Evolutionary conservation across 768 basidiomycete genomes (phyloP).

Genomic region (Amanita rubescens): DNA sequence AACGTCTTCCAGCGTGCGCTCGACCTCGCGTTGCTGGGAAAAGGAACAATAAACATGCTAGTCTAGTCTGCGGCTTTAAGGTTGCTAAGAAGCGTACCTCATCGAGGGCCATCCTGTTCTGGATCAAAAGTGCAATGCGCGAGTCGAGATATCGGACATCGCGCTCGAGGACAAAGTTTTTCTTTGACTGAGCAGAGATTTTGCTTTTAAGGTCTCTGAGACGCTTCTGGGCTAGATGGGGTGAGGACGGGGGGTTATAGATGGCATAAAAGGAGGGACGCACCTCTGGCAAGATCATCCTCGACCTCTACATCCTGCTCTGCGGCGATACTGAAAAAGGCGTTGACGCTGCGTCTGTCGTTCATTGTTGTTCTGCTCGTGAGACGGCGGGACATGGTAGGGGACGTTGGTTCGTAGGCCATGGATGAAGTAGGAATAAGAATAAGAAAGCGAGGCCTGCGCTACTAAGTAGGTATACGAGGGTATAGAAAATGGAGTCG

Average conservation of each 20-base stretch:
- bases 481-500: not conserved
- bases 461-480: conserved; percentile 23
- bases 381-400: conserved; percentile 60
- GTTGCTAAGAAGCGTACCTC: conserved; percentile 50
- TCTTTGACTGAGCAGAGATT: conserved; percentile 98
- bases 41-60: conserved; percentile 9
- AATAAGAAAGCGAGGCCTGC: conserved; percentile 34
- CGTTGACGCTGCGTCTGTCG: conserved; percentile 93
- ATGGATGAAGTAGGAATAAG: conserved; percentile 30
- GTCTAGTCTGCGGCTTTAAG: not conserved
- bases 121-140: conserved; percentile 93
- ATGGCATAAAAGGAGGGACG: not conserved
- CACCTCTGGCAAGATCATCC: conserved; percentile 91
- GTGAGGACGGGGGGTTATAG: conserved; percentile 5
- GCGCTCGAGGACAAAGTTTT: conserved; percentile 98
- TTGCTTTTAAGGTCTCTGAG: conserved; percentile 92
- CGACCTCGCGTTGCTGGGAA: conserved; percentile 85
- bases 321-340: conserved; percentile 94
- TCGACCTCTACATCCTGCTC: conserved; percentile 98
- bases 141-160: conserved; percentile 98
- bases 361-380: conserved; percentile 77
- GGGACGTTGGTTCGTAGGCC: conserved; percentile 61
- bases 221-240: conserved; percentile 81
- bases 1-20: conserved; percentile 91
- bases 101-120: conserved; percentile 96